phyloP scores from a whole-genome alignment of 2,329 filamentous ascomycete species.

The Claviceps sp. region DNA sequence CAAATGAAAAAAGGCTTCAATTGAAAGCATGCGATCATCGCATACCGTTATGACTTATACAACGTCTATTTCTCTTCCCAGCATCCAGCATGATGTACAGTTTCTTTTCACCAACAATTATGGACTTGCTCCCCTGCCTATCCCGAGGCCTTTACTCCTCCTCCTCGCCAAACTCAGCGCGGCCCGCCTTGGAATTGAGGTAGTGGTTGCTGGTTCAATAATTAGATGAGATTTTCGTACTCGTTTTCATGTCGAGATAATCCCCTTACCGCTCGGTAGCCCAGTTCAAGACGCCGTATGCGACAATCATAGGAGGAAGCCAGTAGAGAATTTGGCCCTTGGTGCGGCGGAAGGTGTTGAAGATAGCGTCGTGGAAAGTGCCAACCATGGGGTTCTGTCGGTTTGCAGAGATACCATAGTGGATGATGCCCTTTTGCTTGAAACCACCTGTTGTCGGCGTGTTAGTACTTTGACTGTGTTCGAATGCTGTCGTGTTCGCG shows the following conservation, averaged over 20 bases:
- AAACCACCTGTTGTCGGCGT: conserved; percentile 30
- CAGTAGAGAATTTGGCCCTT: conserved; percentile 81
- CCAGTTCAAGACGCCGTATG: conserved; percentile 81
- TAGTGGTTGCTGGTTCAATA: conserved; percentile 53
- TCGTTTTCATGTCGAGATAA: background rate
- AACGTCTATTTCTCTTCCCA: conserved; percentile 23
- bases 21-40: conserved; percentile 4
- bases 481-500: background rate
- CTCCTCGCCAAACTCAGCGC: conserved; percentile 36
- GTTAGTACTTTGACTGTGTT: background rate
- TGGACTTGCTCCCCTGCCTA: conserved; percentile 3
- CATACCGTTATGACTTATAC: conserved; percentile 8
- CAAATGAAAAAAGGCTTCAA: conserved; percentile 12
- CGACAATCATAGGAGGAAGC: conserved; percentile 61
- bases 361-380: conserved; percentile 66
- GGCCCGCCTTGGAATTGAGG: conserved; percentile 66
- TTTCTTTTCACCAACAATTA: conserved; percentile 6
- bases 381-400: conserved; percentile 79
- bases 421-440: conserved; percentile 50
- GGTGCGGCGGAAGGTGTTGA: conserved; percentile 88
- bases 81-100: conserved; percentile 30
- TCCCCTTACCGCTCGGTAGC: conserved; percentile 66
- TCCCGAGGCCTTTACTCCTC: conserved; percentile 28
- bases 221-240: background rate
- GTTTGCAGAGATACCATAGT: conserved; percentile 73